Base-by-base conservation (phyloP, 257 asterid genomes). In the Mentha longifolia region DNA sequence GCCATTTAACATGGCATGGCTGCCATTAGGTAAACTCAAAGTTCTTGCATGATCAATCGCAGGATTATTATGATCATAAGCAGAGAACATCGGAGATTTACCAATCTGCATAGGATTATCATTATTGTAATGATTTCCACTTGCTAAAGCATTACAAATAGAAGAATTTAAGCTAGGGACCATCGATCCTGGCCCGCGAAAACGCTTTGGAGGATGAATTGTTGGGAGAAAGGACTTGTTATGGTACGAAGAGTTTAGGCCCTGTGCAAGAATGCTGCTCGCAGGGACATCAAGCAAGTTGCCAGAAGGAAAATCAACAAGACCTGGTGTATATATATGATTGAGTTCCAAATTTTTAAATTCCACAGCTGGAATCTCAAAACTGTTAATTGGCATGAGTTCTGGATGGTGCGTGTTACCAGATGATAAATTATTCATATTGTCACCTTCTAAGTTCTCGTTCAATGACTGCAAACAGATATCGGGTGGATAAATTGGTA, bases 401-500 rank as follows among this genome's bases (percentile, higher is more conserved):
- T 63, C 89, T n/a, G 88, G 80, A 73, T 82, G 84, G n/a, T 77
- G 83, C 20, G 74, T 42, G 8, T 86, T 81, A 57, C 78, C 82
- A 54, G 86, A 76, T 7, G 87, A 75, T 80, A 80, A 81, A 60
- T 68, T 39, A 74, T 55, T 75, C 76, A 79, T 64, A 58, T 85
- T 74, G 13, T 86, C 89, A 10, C 14, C 78, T 60, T 83, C 84
- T 77, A 79, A 81, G 83, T 76, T 79, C 62, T 86, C 95, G 0
- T 71, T 76, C 67, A 76, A 66, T 68, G 89, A 61, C 77, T 78
- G 86, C 52, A 73, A 39, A 68, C 85, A 76, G 75, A 92, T 79
- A 43, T 85, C 96, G 11, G 91, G 90, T 59, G 96, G 97, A 71
- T 88, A 88, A 56, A 88, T 71, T 20, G 94, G 89, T 73, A 88